Percentiles rank a stretch among this genome's conserved stretches.
Evolutionary conservation across 169 alveolate genomes (phyloP).

Genomic region (Babesia sp.): DNA sequence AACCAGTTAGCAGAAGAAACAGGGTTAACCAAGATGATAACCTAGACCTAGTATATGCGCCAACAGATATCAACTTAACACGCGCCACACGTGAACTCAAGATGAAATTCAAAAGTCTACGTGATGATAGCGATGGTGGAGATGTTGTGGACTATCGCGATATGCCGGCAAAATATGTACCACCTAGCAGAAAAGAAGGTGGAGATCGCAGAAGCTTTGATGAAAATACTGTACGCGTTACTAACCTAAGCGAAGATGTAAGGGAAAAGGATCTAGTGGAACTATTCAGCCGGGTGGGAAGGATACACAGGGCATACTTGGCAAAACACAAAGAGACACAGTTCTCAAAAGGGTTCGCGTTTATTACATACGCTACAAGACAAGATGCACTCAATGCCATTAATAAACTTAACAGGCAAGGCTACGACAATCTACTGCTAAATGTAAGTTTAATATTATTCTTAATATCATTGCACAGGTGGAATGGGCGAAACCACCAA

Average conservation of each 20-base stretch:
- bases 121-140: constrained; percentile 69
- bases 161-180: constrained; percentile 46
- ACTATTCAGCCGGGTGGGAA: constrained; percentile 83
- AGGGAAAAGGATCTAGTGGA: constrained; percentile 84
- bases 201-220: constrained; percentile 69
- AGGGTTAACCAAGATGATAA: constrained; percentile 58
- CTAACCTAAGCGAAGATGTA: constrained; percentile 87
- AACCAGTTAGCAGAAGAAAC: constrained; percentile 55
- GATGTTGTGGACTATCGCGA: constrained; percentile 36
- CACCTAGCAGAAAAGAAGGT: constrained; percentile 63
- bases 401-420: constrained; percentile 83
- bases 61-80: constrained; percentile 71
- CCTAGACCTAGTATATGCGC: constrained; percentile 65
- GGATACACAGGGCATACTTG: constrained; percentile 81
- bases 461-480: constrained; percentile 60
- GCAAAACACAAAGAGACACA: constrained; percentile 89
- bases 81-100: constrained; percentile 75
- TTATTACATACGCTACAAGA: constrained; percentile 82
- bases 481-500: constrained; percentile 85
- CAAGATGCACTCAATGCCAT: constrained; percentile 88
- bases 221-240: constrained; percentile 87
- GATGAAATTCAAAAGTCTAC: constrained; percentile 72
- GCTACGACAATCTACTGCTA: constrained; percentile 84
- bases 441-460: constrained; percentile 70
- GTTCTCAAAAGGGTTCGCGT: constrained; percentile 88